Conservation (phyloP, 148 eudicot species). For the Rheum nobile region DNA sequence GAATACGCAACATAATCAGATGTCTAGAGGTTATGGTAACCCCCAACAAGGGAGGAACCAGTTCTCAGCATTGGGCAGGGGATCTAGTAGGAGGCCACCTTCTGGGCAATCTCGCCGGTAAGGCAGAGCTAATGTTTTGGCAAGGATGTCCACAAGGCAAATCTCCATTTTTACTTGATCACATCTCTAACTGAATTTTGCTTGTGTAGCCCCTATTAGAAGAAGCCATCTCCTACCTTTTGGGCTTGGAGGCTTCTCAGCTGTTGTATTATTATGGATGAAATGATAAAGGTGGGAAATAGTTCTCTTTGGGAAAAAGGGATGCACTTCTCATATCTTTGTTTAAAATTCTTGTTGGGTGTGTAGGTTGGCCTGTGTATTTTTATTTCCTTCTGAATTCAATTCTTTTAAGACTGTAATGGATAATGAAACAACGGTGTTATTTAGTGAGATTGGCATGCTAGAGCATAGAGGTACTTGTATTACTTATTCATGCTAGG, state of each 20-base stretch:
- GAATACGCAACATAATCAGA: slow-evolving; percentile 24
- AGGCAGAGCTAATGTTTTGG: not conserved
- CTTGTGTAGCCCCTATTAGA: not conserved
- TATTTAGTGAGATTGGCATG: too few relatives aligned
- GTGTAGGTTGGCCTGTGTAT: not conserved
- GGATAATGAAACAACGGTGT: not conserved
- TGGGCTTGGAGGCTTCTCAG: not conserved
- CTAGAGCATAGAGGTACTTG: too few relatives aligned
- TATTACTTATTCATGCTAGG: too few relatives aligned
- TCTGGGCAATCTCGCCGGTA: slow-evolving; percentile 30
- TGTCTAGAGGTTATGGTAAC: slow-evolving; percentile 28
- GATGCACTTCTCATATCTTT: not conserved
- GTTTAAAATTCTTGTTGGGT: not conserved
- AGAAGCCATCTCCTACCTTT: not conserved
- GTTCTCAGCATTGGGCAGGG: slow-evolving; percentile 41
- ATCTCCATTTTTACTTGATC: not conserved
- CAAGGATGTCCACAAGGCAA: not conserved
- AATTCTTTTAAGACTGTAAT: not conserved
- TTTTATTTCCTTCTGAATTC: not conserved
- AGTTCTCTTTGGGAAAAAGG: too few relatives aligned
- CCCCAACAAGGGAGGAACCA: slow-evolving; percentile 43
- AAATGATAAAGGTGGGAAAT: too few relatives aligned
- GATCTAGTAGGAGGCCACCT: slow-evolving; percentile 36
- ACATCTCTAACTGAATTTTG: not conserved
- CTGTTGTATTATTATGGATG: not conserved